phyloP scores from a whole-genome alignment of 2,329 filamentous ascomycete genomes.

The Colletotrichum coccodes region DNA sequence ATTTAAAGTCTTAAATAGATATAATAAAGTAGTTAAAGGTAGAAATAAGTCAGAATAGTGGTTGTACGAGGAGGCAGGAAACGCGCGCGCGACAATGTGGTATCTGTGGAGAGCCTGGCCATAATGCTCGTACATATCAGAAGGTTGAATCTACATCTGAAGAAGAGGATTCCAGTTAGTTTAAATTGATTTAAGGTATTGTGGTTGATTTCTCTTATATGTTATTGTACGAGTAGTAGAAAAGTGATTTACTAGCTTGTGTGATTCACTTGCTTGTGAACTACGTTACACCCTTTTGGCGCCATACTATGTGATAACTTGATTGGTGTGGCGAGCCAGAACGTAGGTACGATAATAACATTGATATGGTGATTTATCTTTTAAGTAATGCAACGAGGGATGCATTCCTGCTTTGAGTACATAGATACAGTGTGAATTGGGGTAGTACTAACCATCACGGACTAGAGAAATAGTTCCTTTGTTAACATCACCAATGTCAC shows the following conservation, averaged over 20 bases:
- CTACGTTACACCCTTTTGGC: too few relatives aligned
- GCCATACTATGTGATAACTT: too few relatives aligned
- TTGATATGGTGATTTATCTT: too few relatives aligned
- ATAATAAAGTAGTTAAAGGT: constrained; percentile 34
- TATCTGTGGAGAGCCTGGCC: background rate
- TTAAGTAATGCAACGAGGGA: too few relatives aligned
- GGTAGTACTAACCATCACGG: too few relatives aligned
- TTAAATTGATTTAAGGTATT: background rate
- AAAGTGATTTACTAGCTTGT: background rate
- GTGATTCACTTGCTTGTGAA: too few relatives aligned
- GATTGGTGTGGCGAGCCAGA: too few relatives aligned
- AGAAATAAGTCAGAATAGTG: constrained; percentile 20
- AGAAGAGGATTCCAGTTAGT: background rate
- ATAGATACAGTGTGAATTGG: too few relatives aligned
- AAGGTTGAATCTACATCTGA: background rate
- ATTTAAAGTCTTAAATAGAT: constrained; percentile 35
- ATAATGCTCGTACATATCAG: background rate
- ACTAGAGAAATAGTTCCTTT: too few relatives aligned
- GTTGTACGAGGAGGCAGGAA: background rate
- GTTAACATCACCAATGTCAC: too few relatives aligned
- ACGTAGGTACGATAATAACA: too few relatives aligned
- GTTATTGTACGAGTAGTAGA: background rate
- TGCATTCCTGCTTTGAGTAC: too few relatives aligned
- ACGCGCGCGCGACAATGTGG: background rate
- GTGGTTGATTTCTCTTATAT: background rate